Percentiles rank a stretch among this genome's conserved stretches.
phyloP scores from a whole-genome alignment of 2,329 filamentous ascomycete species.

The Xylariaceae sp. region DNA sequence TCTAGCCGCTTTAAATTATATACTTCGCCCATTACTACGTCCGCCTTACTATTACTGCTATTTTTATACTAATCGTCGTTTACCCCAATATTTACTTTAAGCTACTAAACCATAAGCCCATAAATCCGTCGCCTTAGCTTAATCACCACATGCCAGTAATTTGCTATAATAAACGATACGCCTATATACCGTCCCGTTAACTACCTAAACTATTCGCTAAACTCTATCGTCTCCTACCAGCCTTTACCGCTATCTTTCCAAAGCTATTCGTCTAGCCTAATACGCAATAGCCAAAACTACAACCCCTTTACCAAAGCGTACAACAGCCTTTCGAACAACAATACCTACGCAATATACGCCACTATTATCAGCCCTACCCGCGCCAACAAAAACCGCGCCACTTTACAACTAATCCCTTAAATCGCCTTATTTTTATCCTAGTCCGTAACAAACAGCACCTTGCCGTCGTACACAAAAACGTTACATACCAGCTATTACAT shows the following conservation, averaged over 20 bases:
- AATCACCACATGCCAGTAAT: neutral
- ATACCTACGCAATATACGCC: too few relatives aligned
- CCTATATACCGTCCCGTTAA: too few relatives aligned
- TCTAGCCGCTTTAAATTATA: neutral
- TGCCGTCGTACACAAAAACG: neutral
- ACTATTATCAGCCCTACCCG: neutral
- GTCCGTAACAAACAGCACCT: conserved; percentile 1
- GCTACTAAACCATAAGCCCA: neutral
- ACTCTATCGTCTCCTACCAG: neutral
- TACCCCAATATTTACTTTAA: neutral
- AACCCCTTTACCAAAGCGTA: neutral
- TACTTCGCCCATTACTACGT: neutral
- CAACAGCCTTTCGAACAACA: conserved; percentile 3
- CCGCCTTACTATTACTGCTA: too few relatives aligned
- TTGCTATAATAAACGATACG: neutral
- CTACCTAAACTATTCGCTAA: conserved; percentile 2
- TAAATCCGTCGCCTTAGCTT: conserved; percentile 1
- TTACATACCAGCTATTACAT: neutral
- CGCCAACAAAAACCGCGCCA: neutral
- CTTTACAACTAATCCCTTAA: neutral
- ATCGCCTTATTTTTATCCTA: too few relatives aligned
- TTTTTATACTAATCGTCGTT: neutral
- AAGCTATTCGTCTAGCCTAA: neutral
- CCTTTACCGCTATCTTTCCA: neutral
- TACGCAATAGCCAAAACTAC: neutral